Evolutionary conservation across 2,329 filamentous ascomycete genomes (phyloP).

Genomic region (Aspergillus sclerotialis): DNA sequence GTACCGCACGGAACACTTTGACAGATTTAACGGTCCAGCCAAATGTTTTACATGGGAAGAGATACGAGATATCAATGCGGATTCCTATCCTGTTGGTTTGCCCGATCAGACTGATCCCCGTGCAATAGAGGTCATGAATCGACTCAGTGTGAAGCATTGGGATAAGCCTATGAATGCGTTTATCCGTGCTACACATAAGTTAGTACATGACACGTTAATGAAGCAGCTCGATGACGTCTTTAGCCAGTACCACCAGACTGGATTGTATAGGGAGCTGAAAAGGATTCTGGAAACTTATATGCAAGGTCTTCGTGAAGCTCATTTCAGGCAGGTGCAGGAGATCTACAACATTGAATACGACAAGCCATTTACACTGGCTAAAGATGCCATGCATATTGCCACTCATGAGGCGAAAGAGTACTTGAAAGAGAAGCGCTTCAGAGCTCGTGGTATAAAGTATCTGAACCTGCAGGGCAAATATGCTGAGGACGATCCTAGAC

Average conservation of each 20-base stretch:
- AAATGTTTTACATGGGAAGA: constrained; percentile 23
- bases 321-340: constrained; percentile 40
- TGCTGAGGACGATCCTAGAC: constrained; percentile 12
- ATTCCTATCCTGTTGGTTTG: constrained; percentile 51
- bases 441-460: constrained; percentile 11
- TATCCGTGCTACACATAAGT: constrained; percentile 19
- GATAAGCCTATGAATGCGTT: constrained; percentile 43
- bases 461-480: constrained; percentile 8
- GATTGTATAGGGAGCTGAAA: constrained; percentile 27
- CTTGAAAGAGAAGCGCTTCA: constrained; percentile 13
- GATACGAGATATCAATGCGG: constrained; percentile 50
- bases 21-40: constrained; percentile 10
- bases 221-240: constrained; percentile 39
- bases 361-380: constrained; percentile 50
- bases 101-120: constrained; percentile 54
- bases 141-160: constrained; percentile 55
- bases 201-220: constrained; percentile 32
- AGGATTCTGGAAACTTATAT: constrained; percentile 43
- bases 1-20: constrained; percentile 17
- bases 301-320: constrained; percentile 30
- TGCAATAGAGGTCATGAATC: constrained; percentile 54
- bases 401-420: constrained; percentile 6
- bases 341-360: constrained; percentile 49
- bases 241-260: constrained; percentile 26
- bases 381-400: constrained; percentile 14